Conservation (phyloP, 192 early-diverging fungal species). For the Backusella tarrabulga region DNA sequence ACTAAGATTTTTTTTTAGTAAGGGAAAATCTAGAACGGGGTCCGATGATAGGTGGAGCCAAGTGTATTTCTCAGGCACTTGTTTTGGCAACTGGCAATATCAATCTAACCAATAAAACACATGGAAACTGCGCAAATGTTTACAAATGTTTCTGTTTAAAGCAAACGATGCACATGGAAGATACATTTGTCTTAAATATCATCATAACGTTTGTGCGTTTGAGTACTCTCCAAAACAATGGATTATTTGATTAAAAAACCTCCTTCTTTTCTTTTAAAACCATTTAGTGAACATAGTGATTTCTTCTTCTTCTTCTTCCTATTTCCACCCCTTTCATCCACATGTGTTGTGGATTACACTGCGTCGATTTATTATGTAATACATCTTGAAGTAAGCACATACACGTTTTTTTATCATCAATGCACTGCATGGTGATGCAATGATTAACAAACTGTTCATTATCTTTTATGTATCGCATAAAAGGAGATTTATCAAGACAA, state of each 20-base stretch:
- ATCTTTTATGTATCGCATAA: slow-evolving; percentile 8
- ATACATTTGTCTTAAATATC: background rate
- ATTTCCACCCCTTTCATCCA: background rate
- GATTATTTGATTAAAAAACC: background rate
- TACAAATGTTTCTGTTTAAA: background rate
- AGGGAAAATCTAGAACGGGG: background rate
- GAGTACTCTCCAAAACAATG: background rate
- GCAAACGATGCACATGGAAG: background rate
- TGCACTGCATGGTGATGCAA: background rate
- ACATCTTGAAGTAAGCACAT: background rate
- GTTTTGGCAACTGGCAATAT: background rate
- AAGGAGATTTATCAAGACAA: slow-evolving; percentile 15
- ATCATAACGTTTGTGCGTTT: background rate
- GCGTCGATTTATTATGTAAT: background rate
- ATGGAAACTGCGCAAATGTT: background rate
- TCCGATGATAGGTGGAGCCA: background rate
- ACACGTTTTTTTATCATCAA: background rate
- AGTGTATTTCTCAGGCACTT: background rate
- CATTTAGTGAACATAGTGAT: background rate
- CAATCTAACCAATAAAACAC: background rate
- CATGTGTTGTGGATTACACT: background rate
- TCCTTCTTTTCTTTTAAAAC: background rate
- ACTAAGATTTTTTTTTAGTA: background rate
- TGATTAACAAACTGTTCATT: background rate
- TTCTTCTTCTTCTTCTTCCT: background rate